phyloP scores from a whole-genome alignment of 1,284 basidiomycete genomes.

The Kalmanozyma brasiliensis region DNA sequence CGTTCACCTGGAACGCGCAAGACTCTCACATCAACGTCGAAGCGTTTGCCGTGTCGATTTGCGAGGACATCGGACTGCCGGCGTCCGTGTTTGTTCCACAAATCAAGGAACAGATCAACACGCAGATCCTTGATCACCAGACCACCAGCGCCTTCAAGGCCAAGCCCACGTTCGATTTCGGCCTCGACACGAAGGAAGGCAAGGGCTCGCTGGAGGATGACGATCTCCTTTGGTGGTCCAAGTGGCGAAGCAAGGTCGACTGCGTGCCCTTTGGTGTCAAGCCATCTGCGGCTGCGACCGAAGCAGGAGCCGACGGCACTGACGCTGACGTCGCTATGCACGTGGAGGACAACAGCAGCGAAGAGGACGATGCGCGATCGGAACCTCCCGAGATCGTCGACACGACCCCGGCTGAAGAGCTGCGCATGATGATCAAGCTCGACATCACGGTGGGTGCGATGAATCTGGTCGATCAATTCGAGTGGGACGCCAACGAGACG shows the following conservation, averaged over 20 bases:
- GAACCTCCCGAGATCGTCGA: constrained; percentile 41
- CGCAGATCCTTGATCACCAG: constrained; percentile 81
- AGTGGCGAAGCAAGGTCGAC: constrained; percentile 41
- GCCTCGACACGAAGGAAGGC: constrained; percentile 34
- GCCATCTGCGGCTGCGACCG: constrained; percentile 64
- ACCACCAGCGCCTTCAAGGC: constrained; percentile 58
- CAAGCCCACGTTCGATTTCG: constrained; percentile 35
- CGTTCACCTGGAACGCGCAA: constrained; percentile 94
- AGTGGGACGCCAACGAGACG: constrained; percentile 89
- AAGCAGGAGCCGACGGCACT: constrained; percentile 72
- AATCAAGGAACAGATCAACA: constrained; percentile 85
- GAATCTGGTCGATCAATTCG: constrained; percentile 95
- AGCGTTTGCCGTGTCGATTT: constrained; percentile 85
- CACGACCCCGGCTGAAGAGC: constrained; percentile 71
- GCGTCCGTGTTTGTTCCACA: constrained; percentile 75
- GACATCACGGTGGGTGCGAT: constrained; percentile 94
- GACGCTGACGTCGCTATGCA: constrained; percentile 67
- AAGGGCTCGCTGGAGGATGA: constrained; percentile 38
- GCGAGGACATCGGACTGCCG: constrained; percentile 88
- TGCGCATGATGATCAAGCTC: constrained; percentile 91
- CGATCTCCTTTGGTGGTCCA: constrained; percentile 48
- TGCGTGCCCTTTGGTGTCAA: constrained; percentile 48
- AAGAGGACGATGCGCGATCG: constrained; percentile 69
- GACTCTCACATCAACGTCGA: constrained; percentile 90
- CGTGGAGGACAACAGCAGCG: constrained; percentile 59